Conservation (phyloP, 2,329 filamentous ascomycete species). For the Fusarium lyarnte region DNA sequence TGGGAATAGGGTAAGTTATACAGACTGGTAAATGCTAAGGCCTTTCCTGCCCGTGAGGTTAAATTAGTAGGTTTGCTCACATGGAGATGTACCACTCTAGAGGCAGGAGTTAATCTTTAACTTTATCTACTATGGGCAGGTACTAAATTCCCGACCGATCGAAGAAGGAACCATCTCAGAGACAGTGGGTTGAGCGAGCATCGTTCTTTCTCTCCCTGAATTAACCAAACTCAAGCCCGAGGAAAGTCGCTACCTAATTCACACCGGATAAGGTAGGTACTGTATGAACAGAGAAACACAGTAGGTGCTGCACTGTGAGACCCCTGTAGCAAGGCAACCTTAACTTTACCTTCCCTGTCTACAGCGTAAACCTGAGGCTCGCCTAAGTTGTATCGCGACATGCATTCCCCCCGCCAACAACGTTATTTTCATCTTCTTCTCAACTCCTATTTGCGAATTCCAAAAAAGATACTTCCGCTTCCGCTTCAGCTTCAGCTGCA, state of each 20-base stretch:
- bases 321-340: constrained; percentile 26
- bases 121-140: constrained; percentile 16
- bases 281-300: background rate
- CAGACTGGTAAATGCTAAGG: background rate
- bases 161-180: background rate
- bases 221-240: background rate
- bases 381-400: constrained; percentile 31
- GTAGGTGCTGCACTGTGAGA: constrained; percentile 3
- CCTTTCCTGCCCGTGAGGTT: background rate
- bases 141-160: background rate
- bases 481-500: constrained; percentile 3
- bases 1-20: background rate
- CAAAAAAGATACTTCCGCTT: constrained; percentile 15
- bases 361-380: constrained; percentile 33
- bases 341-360: constrained; percentile 26
- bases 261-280: background rate
- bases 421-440: constrained; percentile 10
- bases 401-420: constrained; percentile 26
- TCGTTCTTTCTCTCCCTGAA: background rate
- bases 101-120: constrained; percentile 23
- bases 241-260: background rate
- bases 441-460: constrained; percentile 31
- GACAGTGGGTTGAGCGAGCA: background rate
- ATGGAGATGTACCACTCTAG: background rate
- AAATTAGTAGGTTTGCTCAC: background rate